A percentile compares a stretch with the other conserved stretches of the same genome.
Conservation (phyloP, 805 yeast species). For the Candida germanica region DNA sequence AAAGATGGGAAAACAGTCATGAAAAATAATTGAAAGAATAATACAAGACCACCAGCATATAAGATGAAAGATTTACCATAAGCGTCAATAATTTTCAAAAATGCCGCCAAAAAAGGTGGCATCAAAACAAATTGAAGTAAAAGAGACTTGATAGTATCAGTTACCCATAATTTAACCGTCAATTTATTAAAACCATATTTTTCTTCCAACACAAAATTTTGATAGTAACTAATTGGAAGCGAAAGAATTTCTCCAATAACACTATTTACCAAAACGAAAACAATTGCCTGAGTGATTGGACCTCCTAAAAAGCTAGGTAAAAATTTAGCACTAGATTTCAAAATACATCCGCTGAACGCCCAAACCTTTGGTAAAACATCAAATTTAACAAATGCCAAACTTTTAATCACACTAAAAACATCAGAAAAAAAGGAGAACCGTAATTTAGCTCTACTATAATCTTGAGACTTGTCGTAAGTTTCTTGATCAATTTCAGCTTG, state of each 20-base stretch:
- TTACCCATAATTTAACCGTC: constrained; percentile 67
- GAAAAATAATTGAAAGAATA: constrained; percentile 67
- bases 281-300: constrained; percentile 65
- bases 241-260: constrained; percentile 52
- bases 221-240: constrained; percentile 71
- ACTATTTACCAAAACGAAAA: constrained; percentile 53
- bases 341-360: constrained; percentile 54
- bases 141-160: constrained; percentile 65
- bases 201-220: constrained; percentile 87
- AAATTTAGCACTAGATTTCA: constrained; percentile 48
- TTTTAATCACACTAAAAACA: constrained; percentile 50
- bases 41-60: constrained; percentile 71
- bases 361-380: constrained; percentile 48
- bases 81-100: constrained; percentile 75
- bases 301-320: constrained; percentile 47
- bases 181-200: constrained; percentile 89
- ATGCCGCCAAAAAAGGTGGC: constrained; percentile 67
- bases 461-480: constrained; percentile 73
- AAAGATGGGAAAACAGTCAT: constrained; percentile 79
- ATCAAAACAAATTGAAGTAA: constrained; percentile 57
- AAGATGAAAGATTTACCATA: constrained; percentile 80
- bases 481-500: constrained; percentile 65
- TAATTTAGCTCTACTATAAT: constrained; percentile 77
- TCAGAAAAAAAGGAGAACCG: constrained; percentile 60
- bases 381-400: constrained; percentile 53